phyloP scores from a whole-genome alignment of 129 eudicot genomes.

The Cynara cardunculus region DNA sequence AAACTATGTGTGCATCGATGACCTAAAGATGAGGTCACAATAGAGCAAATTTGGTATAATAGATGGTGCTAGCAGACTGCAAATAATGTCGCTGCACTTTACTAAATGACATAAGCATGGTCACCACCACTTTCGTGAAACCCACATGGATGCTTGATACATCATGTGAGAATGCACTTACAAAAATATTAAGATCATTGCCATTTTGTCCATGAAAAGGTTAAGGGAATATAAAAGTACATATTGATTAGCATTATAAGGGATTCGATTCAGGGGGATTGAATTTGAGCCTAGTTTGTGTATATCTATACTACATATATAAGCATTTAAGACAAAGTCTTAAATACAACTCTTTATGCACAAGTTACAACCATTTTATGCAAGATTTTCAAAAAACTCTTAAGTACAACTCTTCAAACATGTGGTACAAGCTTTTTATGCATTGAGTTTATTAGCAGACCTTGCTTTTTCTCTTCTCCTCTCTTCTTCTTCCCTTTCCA shows the following conservation, averaged over 20 bases:
- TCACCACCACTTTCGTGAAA: not conserved
- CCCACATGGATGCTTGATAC: not conserved
- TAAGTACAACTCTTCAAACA: too few species aligned
- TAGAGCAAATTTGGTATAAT: not conserved
- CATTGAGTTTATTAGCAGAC: too few species aligned
- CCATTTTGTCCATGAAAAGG: not conserved
- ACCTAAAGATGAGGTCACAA: not conserved
- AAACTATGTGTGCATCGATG: not conserved
- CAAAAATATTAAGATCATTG: not conserved
- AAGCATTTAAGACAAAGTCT: too few species aligned
- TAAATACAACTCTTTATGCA: too few species aligned
- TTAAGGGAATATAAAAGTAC: not conserved
- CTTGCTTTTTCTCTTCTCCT: too few species aligned
- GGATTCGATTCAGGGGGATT: not conserved
- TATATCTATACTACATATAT: too few species aligned
- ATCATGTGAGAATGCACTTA: not conserved
- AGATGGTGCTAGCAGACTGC: not conserved
- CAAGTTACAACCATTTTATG: too few species aligned
- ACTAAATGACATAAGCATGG: not conserved
- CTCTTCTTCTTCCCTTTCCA: too few species aligned
- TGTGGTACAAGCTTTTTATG: too few species aligned
- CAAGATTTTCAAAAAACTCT: too few species aligned
- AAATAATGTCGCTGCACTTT: not conserved
- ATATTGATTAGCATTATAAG: not conserved
- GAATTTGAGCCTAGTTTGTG: not conserved